Evolutionary conservation across 2,329 filamentous ascomycete genomes (phyloP).

Genomic region (Pyricularia grisea): DNA sequence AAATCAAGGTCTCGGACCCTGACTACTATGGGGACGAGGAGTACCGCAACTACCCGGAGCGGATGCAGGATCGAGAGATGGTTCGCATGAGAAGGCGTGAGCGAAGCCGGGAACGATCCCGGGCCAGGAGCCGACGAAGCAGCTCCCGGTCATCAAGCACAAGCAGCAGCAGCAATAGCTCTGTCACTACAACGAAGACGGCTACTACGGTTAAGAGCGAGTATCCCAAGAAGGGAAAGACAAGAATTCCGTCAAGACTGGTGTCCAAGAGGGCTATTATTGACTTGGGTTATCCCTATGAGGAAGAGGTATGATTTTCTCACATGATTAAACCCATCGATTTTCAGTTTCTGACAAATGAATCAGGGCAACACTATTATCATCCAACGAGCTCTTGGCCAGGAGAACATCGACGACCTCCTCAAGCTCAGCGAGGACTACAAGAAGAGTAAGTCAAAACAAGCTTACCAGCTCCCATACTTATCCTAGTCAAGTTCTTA

Average conservation of each 20-base stretch:
- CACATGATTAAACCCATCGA: neutral
- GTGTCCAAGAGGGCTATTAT: constrained; percentile 74
- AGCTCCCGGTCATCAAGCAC: constrained; percentile 27
- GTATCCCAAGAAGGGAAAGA: constrained; percentile 80
- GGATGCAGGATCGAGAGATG: constrained; percentile 52
- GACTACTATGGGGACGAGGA: constrained; percentile 65
- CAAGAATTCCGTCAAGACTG: constrained; percentile 71
- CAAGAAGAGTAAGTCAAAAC: constrained; percentile 40
- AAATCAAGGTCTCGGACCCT: constrained; percentile 57
- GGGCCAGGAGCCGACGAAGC: constrained; percentile 27
- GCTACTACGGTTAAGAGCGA: constrained; percentile 41
- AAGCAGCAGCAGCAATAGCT: constrained; percentile 33
- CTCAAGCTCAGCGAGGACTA: constrained; percentile 76
- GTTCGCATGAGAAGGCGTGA: constrained; percentile 36
- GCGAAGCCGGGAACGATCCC: constrained; percentile 29
- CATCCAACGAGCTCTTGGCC: constrained; percentile 74
- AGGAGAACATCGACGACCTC: constrained; percentile 85
- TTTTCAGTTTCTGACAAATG: neutral
- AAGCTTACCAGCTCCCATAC: neutral
- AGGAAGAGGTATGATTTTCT: constrained; percentile 61
- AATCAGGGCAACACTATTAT: constrained; percentile 70
- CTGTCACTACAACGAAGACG: constrained; percentile 38
- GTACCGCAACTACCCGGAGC: constrained; percentile 51
- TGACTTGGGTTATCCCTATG: constrained; percentile 77
- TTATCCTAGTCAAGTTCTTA: neutral